Percentiles rank a stretch among this genome's conserved stretches.
These are phyloP conservation scores for Paecilomyces dactylethromorphus DNA, from an alignment of 2,329 filamentous ascomycete species.

Conservation along the genomic window DNA sequence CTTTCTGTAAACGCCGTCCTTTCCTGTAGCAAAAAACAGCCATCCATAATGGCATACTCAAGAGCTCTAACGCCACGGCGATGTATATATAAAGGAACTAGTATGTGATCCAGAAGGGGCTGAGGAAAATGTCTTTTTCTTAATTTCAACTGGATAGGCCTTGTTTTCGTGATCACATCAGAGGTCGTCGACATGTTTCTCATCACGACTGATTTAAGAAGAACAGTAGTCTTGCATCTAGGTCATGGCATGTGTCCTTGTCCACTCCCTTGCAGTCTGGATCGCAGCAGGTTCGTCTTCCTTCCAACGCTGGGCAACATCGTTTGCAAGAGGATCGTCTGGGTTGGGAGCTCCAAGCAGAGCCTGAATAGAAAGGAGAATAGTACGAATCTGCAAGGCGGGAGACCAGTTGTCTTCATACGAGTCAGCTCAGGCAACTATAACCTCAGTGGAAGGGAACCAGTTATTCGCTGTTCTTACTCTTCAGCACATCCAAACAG, in stretches of 20 bases:
- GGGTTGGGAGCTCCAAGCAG: constrained; percentile 94
- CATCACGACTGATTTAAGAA: constrained; percentile 5
- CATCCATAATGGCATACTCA: background rate
- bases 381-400: constrained; percentile 93
- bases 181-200: constrained; percentile 10
- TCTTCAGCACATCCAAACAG: constrained; percentile 94
- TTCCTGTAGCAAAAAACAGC: background rate
- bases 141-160: background rate
- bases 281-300: constrained; percentile 91
- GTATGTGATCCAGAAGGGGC: background rate
- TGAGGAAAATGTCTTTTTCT: background rate
- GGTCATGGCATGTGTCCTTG: constrained; percentile 67
- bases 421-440: constrained; percentile 1
- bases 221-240: constrained; percentile 15
- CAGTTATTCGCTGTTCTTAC: constrained; percentile 46
- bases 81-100: background rate
- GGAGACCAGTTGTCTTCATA: constrained; percentile 91
- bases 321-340: constrained; percentile 95
- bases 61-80: background rate
- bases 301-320: constrained; percentile 97
- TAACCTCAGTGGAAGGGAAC: background rate
- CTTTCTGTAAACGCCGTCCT: background rate
- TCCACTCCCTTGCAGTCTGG: constrained; percentile 88
- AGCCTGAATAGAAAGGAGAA: constrained; percentile 96
- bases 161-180: constrained; percentile 18